Evolutionary conservation across 257 asterid genomes (phyloP), one percentile per base, ranked within the genome.

Genomic region (Ballota nigra): DNA sequence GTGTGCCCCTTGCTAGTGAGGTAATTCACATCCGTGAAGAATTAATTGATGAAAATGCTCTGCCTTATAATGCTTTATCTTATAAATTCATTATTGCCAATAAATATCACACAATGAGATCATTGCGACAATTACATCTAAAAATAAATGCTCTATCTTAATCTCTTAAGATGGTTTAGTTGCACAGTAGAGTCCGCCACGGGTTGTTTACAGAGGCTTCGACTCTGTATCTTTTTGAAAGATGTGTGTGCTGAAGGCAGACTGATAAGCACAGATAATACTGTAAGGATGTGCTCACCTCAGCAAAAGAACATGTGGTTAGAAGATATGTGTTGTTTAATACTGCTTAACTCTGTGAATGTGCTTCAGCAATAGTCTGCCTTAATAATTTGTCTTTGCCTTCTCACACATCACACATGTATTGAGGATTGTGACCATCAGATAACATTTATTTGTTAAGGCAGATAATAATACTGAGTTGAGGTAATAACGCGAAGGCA

Each of bases 1-100:
- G 96, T 70, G 90, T 89, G 78, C 92, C 99, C 73, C 83, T 95
- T 82, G 99, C 98, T 61, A 91, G 98, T 56, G 99, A 95, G 99
- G 99, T 95, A 89, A 51, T 68, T 79, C 59, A 36, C 66, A 38
- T 68, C 63, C 51, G 68, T 52, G 73, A 68, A 55, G 60, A 53
- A 20, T 69, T 51, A 41, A 41, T 69, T 24, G 58, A 34, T 60
- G 29, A 36, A 34, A 59, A 55, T 47, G 56, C 36, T 79, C 73
- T 47, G 22, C 51, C 51, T 16, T 49, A 16, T 49, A 49, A n/a
- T 49, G 22, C 22, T 49, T 49, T 41, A 57, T 40, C 31, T 64
- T 45, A 64, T 72, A 55, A 31, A 56, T 47, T 52, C 65, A 49
- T 53, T 60, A 24, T 34, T 10, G 47, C 43, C 69, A 41, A 45